Evolutionary conservation across 208 protist genomes (phyloP).

Genomic region (Leishmania guyanensis): DNA sequence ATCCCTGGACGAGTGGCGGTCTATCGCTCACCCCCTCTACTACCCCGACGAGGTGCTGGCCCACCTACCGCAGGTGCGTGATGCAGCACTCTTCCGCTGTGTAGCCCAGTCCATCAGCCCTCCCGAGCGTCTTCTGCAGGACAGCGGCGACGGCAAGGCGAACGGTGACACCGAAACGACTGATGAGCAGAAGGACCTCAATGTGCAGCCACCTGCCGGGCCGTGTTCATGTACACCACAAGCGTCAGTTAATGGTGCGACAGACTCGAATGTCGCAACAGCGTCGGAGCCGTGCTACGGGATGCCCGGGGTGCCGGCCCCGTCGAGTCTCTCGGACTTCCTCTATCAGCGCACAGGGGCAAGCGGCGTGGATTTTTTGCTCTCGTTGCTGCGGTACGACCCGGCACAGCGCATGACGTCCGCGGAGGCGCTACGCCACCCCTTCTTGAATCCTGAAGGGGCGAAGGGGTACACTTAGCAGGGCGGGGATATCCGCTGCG

Average conservation of each 20-base stretch:
- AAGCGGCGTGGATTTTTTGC: slow-evolving; percentile 54
- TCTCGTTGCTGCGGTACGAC: slow-evolving; percentile 50
- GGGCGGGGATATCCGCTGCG: background rate
- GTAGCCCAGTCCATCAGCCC: background rate
- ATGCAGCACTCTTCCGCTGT: slow-evolving; percentile 24
- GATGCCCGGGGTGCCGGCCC: no score
- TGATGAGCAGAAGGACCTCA: background rate
- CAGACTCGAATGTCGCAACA: background rate
- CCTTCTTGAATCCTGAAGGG: slow-evolving; percentile 18
- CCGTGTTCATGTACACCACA: background rate
- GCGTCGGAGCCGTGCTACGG: background rate
- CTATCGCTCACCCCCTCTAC: slow-evolving; percentile 95
- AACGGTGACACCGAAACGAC: slow-evolving; percentile 1
- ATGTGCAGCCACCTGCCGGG: background rate
- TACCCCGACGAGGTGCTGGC: slow-evolving; percentile 92
- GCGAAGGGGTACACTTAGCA: background rate
- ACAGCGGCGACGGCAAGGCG: slow-evolving; percentile 16
- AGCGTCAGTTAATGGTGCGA: background rate
- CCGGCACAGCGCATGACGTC: slow-evolving; percentile 53
- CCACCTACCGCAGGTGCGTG: slow-evolving; percentile 61
- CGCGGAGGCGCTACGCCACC: slow-evolving; percentile 55
- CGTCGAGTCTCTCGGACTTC: slow-evolving; percentile 10
- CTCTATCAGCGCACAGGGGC: slow-evolving; percentile 28
- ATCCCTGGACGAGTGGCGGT: slow-evolving; percentile 92
- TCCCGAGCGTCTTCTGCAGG: background rate